phyloP scores from a whole-genome alignment of 306 rosid genomes.

The Cucurbita maxima region DNA sequence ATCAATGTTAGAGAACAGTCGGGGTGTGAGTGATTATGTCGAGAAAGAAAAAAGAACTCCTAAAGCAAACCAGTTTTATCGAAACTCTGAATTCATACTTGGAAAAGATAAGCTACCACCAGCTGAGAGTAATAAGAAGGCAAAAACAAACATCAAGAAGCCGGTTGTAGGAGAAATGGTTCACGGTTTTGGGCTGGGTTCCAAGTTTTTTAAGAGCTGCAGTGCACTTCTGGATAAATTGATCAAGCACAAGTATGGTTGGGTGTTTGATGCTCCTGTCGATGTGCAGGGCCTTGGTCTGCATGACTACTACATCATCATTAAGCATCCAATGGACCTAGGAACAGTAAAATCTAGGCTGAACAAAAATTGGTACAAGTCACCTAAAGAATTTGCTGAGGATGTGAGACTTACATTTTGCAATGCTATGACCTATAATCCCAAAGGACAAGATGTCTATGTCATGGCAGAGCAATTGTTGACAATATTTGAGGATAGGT shows the following conservation, averaged over 20 bases:
- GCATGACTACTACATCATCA: constrained; percentile 73
- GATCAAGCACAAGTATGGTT: constrained; percentile 84
- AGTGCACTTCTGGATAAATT: constrained; percentile 79
- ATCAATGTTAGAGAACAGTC: constrained; percentile 56
- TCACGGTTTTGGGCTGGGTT: constrained; percentile 44
- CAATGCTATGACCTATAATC: constrained; percentile 91
- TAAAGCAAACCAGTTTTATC: constrained; percentile 82
- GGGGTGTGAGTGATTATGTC: constrained; percentile 41
- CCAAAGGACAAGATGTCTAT: constrained; percentile 87
- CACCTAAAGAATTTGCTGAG: constrained; percentile 92
- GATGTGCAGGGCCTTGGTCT: constrained; percentile 70
- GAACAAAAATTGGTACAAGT: constrained; percentile 84
- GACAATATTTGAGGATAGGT: constrained; percentile 66
- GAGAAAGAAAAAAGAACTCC: constrained; percentile 97
- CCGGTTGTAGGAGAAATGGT: constrained; percentile 47
- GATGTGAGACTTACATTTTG: constrained; percentile 84
- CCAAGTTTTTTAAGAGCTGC: constrained; percentile 80
- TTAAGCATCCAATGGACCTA: constrained; percentile 80
- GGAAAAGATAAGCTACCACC: constrained; percentile 91
- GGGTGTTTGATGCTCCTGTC: constrained; percentile 92
- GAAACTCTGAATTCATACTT: constrained; percentile 74
- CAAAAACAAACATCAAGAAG: constrained; percentile 60
- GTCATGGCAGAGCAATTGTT: constrained; percentile 81
- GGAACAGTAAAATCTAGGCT: constrained; percentile 74
- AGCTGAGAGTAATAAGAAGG: constrained; percentile 70